Conservation (phyloP, 73 alveolate species). For the Urostyla sp. region DNA sequence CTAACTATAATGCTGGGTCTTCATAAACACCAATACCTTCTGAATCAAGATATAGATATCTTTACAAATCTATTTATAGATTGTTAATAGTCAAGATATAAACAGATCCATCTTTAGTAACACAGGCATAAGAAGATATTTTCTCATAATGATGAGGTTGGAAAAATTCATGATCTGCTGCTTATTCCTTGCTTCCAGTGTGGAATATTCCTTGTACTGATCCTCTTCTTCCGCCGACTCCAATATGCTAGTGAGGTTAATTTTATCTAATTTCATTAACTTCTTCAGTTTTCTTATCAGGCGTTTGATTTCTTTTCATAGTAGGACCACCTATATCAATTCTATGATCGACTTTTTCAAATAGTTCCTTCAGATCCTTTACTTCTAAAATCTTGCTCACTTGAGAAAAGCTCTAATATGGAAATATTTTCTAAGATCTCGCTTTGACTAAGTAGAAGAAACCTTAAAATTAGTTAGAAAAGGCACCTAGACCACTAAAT, state of each 20-base stretch:
- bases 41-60: constrained; percentile 42
- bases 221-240: not conserved
- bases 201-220: constrained; percentile 24
- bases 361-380: not conserved
- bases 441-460: constrained; percentile 35
- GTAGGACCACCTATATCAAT: not conserved
- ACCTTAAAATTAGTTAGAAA: not conserved
- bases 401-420: not conserved
- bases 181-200: not conserved
- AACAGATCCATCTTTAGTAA: not conserved
- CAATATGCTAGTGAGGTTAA: too few relatives aligned
- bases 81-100: not conserved
- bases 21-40: constrained; percentile 55
- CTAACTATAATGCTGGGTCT: constrained; percentile 27
- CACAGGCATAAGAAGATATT: not conserved
- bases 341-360: too few relatives aligned
- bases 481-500: not conserved
- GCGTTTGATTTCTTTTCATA: not conserved
- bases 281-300: constrained; percentile 1
- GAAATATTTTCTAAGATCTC: constrained; percentile 10
- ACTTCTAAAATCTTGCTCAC: constrained; percentile 1
- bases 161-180: not conserved
- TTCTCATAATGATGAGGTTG: not conserved
- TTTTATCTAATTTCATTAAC: not conserved
- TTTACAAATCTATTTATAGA: not conserved